phyloP scores from a whole-genome alignment of 2,329 filamentous ascomycete species.

The Fusarium continuum region DNA sequence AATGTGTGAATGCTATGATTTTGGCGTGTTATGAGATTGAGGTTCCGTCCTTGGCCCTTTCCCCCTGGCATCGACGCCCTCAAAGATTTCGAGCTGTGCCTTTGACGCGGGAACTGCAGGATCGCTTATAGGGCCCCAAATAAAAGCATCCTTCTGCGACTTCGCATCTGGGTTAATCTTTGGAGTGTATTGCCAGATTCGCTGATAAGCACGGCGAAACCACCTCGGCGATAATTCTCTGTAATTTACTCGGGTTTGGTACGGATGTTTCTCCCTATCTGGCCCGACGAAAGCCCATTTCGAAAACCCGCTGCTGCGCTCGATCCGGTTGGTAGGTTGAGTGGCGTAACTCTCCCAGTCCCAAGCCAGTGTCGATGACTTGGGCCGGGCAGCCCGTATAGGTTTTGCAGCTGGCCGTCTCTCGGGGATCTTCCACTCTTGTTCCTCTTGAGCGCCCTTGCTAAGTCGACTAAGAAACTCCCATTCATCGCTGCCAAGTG shows the following conservation, averaged over 20 bases:
- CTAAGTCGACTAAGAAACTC: slow-evolving; percentile 60
- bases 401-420: slow-evolving; percentile 40
- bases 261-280: slow-evolving; percentile 49
- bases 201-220: slow-evolving; percentile 59
- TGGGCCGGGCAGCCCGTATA: neutral
- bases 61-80: slow-evolving; percentile 51
- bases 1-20: neutral
- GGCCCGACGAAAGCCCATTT: slow-evolving; percentile 35
- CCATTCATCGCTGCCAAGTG: slow-evolving; percentile 64
- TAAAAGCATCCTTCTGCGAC: slow-evolving; percentile 48
- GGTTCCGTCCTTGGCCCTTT: slow-evolving; percentile 35
- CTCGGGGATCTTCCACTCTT: slow-evolving; percentile 51
- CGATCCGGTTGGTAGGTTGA: slow-evolving; percentile 51
- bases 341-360: slow-evolving; percentile 56
- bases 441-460: slow-evolving; percentile 50
- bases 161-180: slow-evolving; percentile 51
- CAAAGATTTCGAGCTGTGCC: slow-evolving; percentile 58
- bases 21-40: neutral
- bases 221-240: slow-evolving; percentile 51
- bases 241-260: slow-evolving; percentile 47
- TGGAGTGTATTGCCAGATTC: slow-evolving; percentile 57
- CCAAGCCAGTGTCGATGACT: slow-evolving; percentile 40
- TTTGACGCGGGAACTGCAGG: slow-evolving; percentile 45
- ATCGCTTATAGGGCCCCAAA: slow-evolving; percentile 56
- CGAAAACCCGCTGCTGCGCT: slow-evolving; percentile 48